Evolutionary conservation across 768 basidiomycete species (phyloP), one percentile per base, ranked within the genome.

Genomic region (Sporobolomyces phaffii): DNA sequence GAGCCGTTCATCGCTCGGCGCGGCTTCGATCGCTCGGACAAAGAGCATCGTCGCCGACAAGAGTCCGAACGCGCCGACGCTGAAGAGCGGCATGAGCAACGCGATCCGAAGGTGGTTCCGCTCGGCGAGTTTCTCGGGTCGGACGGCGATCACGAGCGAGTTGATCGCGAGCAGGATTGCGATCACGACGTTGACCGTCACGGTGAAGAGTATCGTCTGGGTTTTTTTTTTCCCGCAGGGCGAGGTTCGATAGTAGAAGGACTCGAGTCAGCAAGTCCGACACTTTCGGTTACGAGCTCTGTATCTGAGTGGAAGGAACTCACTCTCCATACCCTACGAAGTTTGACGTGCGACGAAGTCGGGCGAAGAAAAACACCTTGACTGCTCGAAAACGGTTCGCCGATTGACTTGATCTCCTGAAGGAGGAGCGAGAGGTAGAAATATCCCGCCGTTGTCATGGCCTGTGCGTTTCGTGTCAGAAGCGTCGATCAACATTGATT

Each of bases 51-150:
- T 4, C 8, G 54, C 26, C 8, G 54, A 43, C 7, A 56, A 26
- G n/a, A 56, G 54, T 6, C 54, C 54, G 54, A 56, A 56, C 3
- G 54, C n/a, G 7, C 40, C 54, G 28, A 56, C 54, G n/a, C 26
- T 10, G 40, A 10, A 56, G 40, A 56, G 40, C 11, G 54, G 54
- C 3, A 56, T 13, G 28, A 56, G 54, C 6, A 56, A 3, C 10
- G 54, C 54, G 38, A 56, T 29, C 15, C 41, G 4, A 6, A 56
- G 28, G 24, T 43, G 54, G 7, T 56, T 41, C 15, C 40, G n/a
- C 4, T 43, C 40, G 8, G 54, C 40, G n/a, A 56, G 40, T 28
- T 56, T 41, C 13, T 26, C n/a, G 3, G 54, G 54, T 43, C 26
- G 26, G 24, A 56, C 20, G 4, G 54, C 54, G 29, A 56, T 29